Evolutionary conservation across 106 monocot species (phyloP).

Genomic region (Apostasia shenzhenica): DNA sequence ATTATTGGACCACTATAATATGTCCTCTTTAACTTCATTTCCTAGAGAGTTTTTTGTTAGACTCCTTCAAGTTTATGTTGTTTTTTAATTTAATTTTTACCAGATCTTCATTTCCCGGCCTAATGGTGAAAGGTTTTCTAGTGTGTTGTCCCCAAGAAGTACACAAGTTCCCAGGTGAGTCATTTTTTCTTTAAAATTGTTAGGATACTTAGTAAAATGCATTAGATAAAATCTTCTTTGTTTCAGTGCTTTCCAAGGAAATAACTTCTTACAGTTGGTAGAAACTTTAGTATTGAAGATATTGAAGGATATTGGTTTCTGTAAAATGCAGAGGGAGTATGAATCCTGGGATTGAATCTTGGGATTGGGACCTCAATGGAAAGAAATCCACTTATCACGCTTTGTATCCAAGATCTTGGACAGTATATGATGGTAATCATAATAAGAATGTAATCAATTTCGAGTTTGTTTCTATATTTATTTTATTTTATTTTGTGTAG

Average conservation of each 20-base stretch:
- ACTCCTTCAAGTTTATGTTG: background rate
- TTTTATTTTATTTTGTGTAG: conserved; percentile 11
- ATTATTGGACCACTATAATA: too few species aligned
- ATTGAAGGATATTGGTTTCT: background rate
- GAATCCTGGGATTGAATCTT: conserved; percentile 64
- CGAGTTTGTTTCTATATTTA: background rate
- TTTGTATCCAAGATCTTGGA: conserved; percentile 90
- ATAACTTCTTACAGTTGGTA: background rate
- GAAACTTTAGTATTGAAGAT: background rate
- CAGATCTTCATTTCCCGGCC: conserved; percentile 76
- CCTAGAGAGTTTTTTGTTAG: background rate
- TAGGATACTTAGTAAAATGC: background rate
- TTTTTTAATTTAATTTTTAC: background rate
- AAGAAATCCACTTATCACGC: conserved; percentile 74
- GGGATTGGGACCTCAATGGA: conserved; percentile 91
- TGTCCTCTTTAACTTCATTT: background rate
- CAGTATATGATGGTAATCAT: conserved; percentile 73
- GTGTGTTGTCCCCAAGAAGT: conserved; percentile 49
- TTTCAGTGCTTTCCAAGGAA: too few species aligned
- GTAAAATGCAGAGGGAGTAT: conserved; percentile 45
- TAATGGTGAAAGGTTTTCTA: conserved; percentile 60
- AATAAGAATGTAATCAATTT: background rate
- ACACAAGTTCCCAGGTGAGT: conserved; percentile 59
- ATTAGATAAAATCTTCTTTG: too few species aligned
- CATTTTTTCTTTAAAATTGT: conserved; percentile 1